Evolutionary conservation across 1,284 basidiomycete genomes (phyloP).

Genomic region (Cryptococcus deneoformans): DNA sequence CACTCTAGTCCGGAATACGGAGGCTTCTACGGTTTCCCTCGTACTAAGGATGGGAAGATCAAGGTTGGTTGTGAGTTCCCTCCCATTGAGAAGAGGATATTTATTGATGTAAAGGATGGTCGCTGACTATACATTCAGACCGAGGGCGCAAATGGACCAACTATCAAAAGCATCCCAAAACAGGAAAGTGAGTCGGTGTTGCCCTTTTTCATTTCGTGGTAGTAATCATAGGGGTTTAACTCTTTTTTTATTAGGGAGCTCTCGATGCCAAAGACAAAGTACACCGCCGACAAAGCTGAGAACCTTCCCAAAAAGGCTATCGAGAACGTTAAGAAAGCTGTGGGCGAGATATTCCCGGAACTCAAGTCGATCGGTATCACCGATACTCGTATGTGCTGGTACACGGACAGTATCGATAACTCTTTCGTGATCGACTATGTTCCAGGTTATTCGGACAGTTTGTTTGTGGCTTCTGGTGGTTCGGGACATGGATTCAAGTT

Average conservation of each 20-base stretch:
- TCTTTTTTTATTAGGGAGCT: background rate
- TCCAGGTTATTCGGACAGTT: conserved; percentile 18
- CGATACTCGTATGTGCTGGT: conserved; percentile 34
- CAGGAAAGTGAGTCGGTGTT: conserved; percentile 13
- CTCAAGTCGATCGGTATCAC: conserved; percentile 24
- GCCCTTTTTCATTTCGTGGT: background rate
- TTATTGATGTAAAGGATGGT: background rate
- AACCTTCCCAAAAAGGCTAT: conserved; percentile 26
- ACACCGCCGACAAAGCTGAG: conserved; percentile 11
- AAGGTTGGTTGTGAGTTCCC: conserved; percentile 27
- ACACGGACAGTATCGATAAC: conserved; percentile 31
- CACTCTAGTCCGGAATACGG: conserved; percentile 19
- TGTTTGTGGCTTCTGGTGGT: conserved; percentile 29
- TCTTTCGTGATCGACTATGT: conserved; percentile 31
- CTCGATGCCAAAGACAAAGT: conserved; percentile 24
- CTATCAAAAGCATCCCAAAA: conserved; percentile 20
- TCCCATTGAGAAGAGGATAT: too few relatives aligned
- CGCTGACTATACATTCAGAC: conserved; percentile 5
- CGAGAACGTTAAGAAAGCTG: conserved; percentile 17
- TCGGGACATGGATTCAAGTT: conserved; percentile 36
- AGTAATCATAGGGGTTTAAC: conserved; percentile 3
- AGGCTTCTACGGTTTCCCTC: conserved; percentile 32
- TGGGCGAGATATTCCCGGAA: conserved; percentile 22
- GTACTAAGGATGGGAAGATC: conserved; percentile 22
- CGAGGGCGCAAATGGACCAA: conserved; percentile 30